These are phyloP conservation scores for Hypoxylon perforatum DNA, from an alignment of 495 filamentous ascomycete genomes.

Conservation along the genomic window DNA sequence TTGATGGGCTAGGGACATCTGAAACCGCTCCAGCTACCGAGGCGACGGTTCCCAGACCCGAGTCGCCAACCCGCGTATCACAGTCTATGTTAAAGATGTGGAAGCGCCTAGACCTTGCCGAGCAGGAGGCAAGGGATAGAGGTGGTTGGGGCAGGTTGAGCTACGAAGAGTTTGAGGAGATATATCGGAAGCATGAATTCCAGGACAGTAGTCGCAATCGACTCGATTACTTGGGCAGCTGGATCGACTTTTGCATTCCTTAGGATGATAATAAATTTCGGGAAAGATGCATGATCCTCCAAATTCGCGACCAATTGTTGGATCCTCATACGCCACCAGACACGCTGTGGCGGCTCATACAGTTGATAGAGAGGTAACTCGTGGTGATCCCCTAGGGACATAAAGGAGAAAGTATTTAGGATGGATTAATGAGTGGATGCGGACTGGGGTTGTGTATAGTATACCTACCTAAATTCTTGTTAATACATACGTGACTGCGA, in stretches of 20 bases:
- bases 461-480: no score
- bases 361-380: no score
- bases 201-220: constrained; percentile 64
- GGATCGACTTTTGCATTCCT: constrained; percentile 83
- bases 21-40: constrained; percentile 2
- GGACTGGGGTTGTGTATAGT: no score
- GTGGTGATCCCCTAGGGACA: no score
- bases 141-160: constrained; percentile 78
- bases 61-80: constrained; percentile 31
- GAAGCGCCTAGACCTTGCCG: constrained; percentile 69
- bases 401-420: no score
- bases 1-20: background rate
- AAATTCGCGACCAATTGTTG: no score
- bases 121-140: constrained; percentile 72
- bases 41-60: constrained; percentile 11
- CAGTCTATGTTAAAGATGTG: constrained; percentile 57
- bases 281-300: no score
- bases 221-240: constrained; percentile 81
- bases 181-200: constrained; percentile 68
- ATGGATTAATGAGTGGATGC: no score
- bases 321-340: no score
- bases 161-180: constrained; percentile 77
- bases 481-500: no score
- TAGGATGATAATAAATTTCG: constrained; percentile 38
- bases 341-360: no score